Percentiles rank a stretch among this genome's conserved stretches.
Conservation (phyloP, 1,284 basidiomycete genomes). For the Coniferiporia weirii region DNA sequence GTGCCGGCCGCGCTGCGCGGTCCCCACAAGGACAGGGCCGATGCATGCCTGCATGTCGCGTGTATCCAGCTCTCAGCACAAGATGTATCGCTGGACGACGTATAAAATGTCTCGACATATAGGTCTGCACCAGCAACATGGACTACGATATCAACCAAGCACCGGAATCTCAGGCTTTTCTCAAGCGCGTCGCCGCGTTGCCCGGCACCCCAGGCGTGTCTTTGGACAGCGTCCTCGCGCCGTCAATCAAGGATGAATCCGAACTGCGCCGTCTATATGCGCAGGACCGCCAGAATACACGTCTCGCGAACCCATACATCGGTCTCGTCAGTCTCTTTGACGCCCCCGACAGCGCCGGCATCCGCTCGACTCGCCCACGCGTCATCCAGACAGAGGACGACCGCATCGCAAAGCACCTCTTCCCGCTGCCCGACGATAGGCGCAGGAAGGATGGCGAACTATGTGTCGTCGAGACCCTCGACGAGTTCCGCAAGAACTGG, state of each 20-base stretch:
- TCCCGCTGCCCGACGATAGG: slow-evolving; percentile 35
- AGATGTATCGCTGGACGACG: too few species aligned
- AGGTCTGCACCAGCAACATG: background rate
- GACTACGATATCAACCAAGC: slow-evolving; percentile 7
- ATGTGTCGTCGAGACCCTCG: slow-evolving; percentile 16
- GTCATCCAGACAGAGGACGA: slow-evolving; percentile 36
- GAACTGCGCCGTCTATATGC: slow-evolving; percentile 50
- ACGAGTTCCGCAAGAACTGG: slow-evolving; percentile 20
- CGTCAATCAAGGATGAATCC: slow-evolving; percentile 49
- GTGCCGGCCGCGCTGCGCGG: too few species aligned
- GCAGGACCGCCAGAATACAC: slow-evolving; percentile 39
- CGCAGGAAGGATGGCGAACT: slow-evolving; percentile 36
- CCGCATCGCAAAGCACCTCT: slow-evolving; percentile 37
- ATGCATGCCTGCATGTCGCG: too few species aligned
- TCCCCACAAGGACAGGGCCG: too few species aligned
- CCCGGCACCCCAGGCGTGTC: slow-evolving; percentile 34
- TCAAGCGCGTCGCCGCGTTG: slow-evolving; percentile 35
- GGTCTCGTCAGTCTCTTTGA: slow-evolving; percentile 54
- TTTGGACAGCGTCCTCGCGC: slow-evolving; percentile 41
- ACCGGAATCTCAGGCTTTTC: slow-evolving; percentile 37
- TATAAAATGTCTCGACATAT: background rate
- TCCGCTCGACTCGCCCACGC: slow-evolving; percentile 42
- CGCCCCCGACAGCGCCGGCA: slow-evolving; percentile 32
- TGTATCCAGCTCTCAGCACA: too few species aligned
- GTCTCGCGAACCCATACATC: slow-evolving; percentile 42